Conservation (phyloP, 164 flowering plant genomes). For the Umbilicus rupestris region DNA sequence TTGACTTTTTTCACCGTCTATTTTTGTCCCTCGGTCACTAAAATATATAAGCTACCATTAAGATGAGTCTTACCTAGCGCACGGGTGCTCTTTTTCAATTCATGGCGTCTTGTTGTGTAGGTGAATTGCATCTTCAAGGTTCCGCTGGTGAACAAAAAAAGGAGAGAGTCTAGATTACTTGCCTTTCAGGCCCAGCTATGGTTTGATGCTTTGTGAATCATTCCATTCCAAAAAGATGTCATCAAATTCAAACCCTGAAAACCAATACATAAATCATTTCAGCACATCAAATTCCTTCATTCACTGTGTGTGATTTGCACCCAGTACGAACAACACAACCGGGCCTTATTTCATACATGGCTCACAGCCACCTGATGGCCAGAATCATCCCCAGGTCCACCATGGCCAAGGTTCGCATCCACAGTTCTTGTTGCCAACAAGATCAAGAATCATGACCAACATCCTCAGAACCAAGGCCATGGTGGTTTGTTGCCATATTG, state of each 20-base stretch:
- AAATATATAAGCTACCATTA: too few species aligned
- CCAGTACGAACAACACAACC: conserved; percentile 27
- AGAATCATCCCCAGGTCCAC: not conserved
- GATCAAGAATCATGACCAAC: not conserved
- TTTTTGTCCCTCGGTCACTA: too few species aligned
- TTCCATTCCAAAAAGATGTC: conserved; percentile 23
- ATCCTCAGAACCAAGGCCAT: not conserved
- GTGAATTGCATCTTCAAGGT: too few species aligned
- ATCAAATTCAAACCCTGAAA: not conserved
- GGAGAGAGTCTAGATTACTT: too few species aligned
- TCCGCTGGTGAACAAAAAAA: too few species aligned
- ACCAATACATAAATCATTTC: not conserved
- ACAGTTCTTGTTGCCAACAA: not conserved
- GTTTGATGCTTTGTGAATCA: conserved; percentile 42
- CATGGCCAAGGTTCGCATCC: not conserved
- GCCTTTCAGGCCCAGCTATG: conserved; percentile 24
- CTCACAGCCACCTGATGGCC: not conserved
- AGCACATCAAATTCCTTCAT: not conserved
- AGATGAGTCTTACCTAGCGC: too few species aligned
- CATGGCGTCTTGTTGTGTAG: too few species aligned
- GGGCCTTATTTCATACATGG: conserved; percentile 36
- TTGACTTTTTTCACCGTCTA: too few species aligned
- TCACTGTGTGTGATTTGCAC: not conserved
- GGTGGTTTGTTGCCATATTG: conserved; percentile 27
- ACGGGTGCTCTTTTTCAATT: too few species aligned